Base-by-base conservation (phyloP, 2,329 filamentous ascomycete genomes). In the Fusarium udum region DNA sequence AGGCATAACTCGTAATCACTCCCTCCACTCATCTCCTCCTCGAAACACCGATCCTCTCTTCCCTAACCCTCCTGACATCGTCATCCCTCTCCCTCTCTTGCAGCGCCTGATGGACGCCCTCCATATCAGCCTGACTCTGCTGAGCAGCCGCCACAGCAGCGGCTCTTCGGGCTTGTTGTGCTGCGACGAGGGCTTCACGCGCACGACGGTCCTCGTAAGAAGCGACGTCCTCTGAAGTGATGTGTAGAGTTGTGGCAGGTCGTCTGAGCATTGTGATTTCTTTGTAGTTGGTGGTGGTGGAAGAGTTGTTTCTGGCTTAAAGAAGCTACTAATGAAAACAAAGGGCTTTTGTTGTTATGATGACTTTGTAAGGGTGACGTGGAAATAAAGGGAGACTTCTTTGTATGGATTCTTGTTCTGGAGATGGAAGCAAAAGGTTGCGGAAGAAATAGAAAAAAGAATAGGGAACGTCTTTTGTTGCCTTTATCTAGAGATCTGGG, bases 211-310 rank as follows among this genome's bases (percentile, higher is more conserved):
- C 90, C 78, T 94, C 92, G 82, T 93, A 93, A 61, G 88, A 85
- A 43, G 91, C 90, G 43, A 94, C 86, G 80, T 94, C 92, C 78
- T 93, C 90, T 53, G 89, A 85, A 6, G 92, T 93, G 72, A 94
- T 87, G 61, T 87, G 85, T 71, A 94, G 89, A 20, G 88, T 88
- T 52, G 92, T 94, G 16, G 92, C 87, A 22, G 89, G 87, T 51
- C 92, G 89, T 75, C 91, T 90, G 75, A 92, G 89, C 90, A 92
- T 91, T 13, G 67, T 66, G 15, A 15, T 16, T 40, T 24, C 16
- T 61, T 53, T 26, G 18, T 61, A 37, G 55, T 64, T 16, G 37
- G 32, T 32, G 26, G 26, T 26, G 49, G 26, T 59, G 20, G 40
- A 26, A 24, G 28, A 58, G 51, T 10, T 24, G 26, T 26, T 34